Base-by-base conservation (phyloP, 768 basidiomycete species). In the Kwoniella mangroviensis region DNA sequence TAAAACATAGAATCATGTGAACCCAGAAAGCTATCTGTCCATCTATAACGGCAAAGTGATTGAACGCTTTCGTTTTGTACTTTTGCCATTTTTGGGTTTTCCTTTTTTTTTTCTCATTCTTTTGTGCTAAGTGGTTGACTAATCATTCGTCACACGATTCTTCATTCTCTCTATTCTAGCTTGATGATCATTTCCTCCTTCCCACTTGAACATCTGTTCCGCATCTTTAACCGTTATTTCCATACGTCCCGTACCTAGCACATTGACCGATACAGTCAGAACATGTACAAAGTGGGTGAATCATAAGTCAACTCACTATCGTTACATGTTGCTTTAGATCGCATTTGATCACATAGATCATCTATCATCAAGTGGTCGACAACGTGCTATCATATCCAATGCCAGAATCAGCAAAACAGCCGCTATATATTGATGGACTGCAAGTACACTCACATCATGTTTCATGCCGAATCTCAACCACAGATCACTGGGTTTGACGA, bases 281-380 rank as follows among this genome's bases (percentile, higher is more conserved):
- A 4, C 10, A n/a, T n/a, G 24, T 55, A 26, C 12, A 21, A n/a
- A 5, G 54, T 0, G 6, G 34, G 9, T 34, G 6, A 7, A 56
- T 12, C 34, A 34, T 7, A 34, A 34, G 34, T 34, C 34, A n/a
- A 74, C 77, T 72, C 49, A 82, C 81, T 68, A 58, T 80, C 82
- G 55, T 71, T 73, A 41, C 77, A 79, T 2, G 71, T 73, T 1
- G 80, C 82, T 54, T 83, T 83, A 5, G 64, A 34, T 60, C 73
- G 73, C 75, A 83, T 80, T 55, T 75, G 75, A 49, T 77, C 77
- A 70, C 82, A 83, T 22, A 83, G 71, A 68, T 83, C 82, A 59
- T 83, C 82, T 43, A 83, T 75, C 45, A 81, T 70, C 21, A 83
- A 67, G 53, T 77, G 52, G 45, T 77, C 74, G 12, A 75, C 70